A percentile compares a stretch with the other conserved stretches of the same genome.
phyloP scores from a whole-genome alignment of 2,329 filamentous ascomycete species.

The Fusarium secorum region DNA sequence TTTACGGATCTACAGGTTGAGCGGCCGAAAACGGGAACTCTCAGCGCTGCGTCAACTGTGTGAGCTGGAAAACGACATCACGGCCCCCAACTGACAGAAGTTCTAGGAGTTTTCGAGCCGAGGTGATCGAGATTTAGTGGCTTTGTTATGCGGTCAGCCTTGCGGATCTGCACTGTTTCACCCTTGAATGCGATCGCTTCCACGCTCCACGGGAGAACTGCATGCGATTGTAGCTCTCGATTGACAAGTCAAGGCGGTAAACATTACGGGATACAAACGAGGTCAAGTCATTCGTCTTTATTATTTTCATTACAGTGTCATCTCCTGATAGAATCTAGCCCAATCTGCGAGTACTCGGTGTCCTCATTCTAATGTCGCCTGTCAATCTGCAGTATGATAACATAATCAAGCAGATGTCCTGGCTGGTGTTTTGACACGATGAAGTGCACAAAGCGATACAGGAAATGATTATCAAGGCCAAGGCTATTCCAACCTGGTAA shows the following conservation, averaged over 20 bases:
- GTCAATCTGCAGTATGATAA: rapidly evolving
- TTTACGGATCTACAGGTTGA: neutral
- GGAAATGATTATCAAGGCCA: neutral
- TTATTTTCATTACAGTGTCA: neutral
- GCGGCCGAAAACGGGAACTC: neutral
- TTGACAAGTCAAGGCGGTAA: rapidly evolving
- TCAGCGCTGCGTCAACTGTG: neutral
- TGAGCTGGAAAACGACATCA: neutral
- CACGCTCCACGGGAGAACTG: neutral
- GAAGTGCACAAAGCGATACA: neutral
- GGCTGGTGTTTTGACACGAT: neutral
- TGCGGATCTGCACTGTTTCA: neutral
- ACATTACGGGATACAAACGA: rapidly evolving
- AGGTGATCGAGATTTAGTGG: neutral
- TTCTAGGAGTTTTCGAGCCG: rapidly evolving
- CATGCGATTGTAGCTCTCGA: neutral
- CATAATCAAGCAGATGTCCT: no score
- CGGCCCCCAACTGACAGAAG: neutral
- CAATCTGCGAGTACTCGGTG: no score
- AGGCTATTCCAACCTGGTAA: rapidly evolving
- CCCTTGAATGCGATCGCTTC: neutral
- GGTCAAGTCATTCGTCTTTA: rapidly evolving
- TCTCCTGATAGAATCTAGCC: neutral
- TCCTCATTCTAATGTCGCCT: neutral
- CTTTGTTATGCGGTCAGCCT: neutral